A percentile compares a stretch with the other conserved stretches of the same genome.
Evolutionary conservation across 139 green algal genomes (phyloP).

Genomic region (Tetradesmus obliquus): DNA sequence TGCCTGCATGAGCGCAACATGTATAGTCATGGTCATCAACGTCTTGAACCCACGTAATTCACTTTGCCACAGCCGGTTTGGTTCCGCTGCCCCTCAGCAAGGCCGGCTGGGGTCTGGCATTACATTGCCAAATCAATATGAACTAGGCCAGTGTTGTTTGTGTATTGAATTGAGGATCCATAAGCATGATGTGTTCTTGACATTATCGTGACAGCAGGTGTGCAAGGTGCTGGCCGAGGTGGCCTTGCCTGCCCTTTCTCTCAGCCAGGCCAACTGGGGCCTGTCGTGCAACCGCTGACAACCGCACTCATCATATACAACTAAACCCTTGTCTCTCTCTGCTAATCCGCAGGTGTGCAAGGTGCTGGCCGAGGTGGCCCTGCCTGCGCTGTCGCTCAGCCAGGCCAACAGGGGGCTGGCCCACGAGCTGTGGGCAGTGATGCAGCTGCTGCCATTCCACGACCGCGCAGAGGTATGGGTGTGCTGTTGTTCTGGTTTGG

Average conservation of each 20-base stretch:
- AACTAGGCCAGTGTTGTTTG: too few relatives aligned
- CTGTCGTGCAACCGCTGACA: constrained; percentile 76
- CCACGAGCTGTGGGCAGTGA: constrained; percentile 75
- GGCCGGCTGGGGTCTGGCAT: neutral
- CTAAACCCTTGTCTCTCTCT: neutral
- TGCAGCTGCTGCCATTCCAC: constrained; percentile 71
- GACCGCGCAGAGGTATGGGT: constrained; percentile 13
- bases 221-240: neutral
- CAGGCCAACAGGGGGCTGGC: constrained; percentile 66
- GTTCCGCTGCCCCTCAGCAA: neutral
- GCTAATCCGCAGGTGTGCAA: constrained; percentile 7
- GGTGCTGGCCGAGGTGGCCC: constrained; percentile 45
- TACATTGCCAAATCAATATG: neutral
- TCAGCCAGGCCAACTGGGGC: constrained; percentile 68
- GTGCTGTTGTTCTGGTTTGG: neutral
- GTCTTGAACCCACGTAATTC: too few relatives aligned
- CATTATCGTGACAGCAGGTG: constrained; percentile 2
- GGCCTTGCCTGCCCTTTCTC: constrained; percentile 74
- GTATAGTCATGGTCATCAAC: too few relatives aligned
- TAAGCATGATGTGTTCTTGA: too few relatives aligned
- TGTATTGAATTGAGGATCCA: too few relatives aligned
- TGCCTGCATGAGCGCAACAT: too few relatives aligned
- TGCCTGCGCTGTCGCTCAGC: constrained; percentile 76
- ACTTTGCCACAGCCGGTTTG: too few relatives aligned
- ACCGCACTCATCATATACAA: constrained; percentile 46